phyloP scores from a whole-genome alignment of 1,284 basidiomycete species.

The Volvariella volvacea region DNA sequence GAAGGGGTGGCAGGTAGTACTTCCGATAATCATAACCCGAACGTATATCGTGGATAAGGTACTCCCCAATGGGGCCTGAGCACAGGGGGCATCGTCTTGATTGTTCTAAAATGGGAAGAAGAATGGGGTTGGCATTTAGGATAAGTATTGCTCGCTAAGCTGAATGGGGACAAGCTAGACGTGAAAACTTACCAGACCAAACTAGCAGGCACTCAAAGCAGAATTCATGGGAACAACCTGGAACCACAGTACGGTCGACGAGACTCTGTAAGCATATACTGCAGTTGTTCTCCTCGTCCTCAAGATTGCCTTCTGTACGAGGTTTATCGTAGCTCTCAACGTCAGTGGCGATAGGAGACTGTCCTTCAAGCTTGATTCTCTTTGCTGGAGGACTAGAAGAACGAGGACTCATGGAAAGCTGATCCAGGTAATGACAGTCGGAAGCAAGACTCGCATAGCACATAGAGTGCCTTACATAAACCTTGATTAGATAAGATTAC shows the following conservation, averaged over 20 bases:
- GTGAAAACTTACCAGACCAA: slow-evolving; percentile 62
- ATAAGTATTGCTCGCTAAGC: neutral
- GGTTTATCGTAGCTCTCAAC: too few relatives aligned
- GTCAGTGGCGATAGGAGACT: too few relatives aligned
- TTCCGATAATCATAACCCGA: slow-evolving; percentile 77
- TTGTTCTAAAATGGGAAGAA: slow-evolving; percentile 49
- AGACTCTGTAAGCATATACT: slow-evolving; percentile 75
- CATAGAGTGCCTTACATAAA: slow-evolving; percentile 2
- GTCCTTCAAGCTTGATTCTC: slow-evolving; percentile 18
- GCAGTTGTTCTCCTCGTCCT: slow-evolving; percentile 33
- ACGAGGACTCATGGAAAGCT: slow-evolving; percentile 11
- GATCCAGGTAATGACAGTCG: too few relatives aligned
- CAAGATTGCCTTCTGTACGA: slow-evolving; percentile 12
- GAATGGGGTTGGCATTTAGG: neutral
- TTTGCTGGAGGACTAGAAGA: slow-evolving; percentile 19
- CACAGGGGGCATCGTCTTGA: slow-evolving; percentile 80
- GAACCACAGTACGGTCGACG: slow-evolving; percentile 73
- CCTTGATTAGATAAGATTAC: slow-evolving; percentile 1
- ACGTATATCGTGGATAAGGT: slow-evolving; percentile 76
- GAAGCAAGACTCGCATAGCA: too few relatives aligned
- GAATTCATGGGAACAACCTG: slow-evolving; percentile 81
- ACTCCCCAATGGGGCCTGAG: slow-evolving; percentile 63
- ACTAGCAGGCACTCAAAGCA: slow-evolving; percentile 83
- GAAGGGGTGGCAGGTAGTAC: slow-evolving; percentile 67
- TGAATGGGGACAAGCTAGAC: slow-evolving; percentile 1